phyloP scores from a whole-genome alignment of 179 eudicot genomes.

The Carnegiea gigantea region DNA sequence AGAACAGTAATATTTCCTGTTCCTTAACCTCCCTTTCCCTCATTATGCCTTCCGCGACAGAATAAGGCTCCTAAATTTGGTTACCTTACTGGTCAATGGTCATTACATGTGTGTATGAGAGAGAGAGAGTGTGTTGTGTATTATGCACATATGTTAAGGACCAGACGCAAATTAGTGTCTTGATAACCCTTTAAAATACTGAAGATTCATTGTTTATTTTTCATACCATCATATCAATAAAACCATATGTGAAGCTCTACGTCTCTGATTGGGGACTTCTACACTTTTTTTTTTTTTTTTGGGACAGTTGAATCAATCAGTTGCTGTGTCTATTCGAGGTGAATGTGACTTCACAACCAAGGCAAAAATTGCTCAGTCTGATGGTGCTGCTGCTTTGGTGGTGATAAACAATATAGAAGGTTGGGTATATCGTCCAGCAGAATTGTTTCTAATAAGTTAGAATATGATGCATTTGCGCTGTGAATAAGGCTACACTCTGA shows the following conservation, averaged over 20 bases:
- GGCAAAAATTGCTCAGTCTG: constrained; percentile 69
- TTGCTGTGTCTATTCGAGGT: constrained; percentile 72
- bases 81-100: no score
- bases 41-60: no score
- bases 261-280: not conserved
- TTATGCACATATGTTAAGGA: not conserved
- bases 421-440: constrained; percentile 27
- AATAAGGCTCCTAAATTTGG: no score
- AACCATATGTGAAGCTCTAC: not conserved
- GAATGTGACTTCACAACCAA: constrained; percentile 67
- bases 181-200: not conserved
- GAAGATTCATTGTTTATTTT: not conserved
- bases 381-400: constrained; percentile 68
- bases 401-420: constrained; percentile 65
- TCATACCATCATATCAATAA: not conserved
- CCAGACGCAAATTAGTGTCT: not conserved
- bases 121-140: no score
- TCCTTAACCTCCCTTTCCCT: no score
- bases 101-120: no score
- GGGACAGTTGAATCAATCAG: constrained; percentile 56
- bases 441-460: not conserved
- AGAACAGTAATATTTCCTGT: no score
- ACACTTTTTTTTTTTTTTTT: not conserved
- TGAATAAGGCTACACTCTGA: not conserved
- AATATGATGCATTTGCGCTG: not conserved